Evolutionary conservation across 768 basidiomycete species (phyloP), one percentile per base, ranked within the genome.

Genomic region (Russula compacta): DNA sequence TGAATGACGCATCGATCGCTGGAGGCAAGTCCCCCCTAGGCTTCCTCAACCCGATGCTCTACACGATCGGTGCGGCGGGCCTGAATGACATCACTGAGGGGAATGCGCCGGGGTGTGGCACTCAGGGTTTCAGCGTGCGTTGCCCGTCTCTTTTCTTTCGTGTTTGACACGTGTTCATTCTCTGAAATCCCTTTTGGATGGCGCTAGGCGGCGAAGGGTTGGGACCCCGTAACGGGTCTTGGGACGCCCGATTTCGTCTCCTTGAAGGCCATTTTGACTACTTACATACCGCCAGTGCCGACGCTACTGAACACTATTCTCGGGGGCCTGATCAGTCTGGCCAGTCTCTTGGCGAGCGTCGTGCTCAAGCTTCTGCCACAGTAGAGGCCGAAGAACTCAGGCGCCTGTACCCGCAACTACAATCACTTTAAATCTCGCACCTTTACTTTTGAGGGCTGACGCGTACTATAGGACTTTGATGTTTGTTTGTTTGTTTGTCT

Each of bases 81-180:
- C 71, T 76, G 62, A 76, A 74, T 58, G 75, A 76, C 56, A 72
- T 76, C 50, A 75, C 71, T 2, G 56, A 51, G 17, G 74, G 73
- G n/a, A 72, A 68, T 55, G 72, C 73, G 60, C 73, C 74, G 0
- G 75, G 75, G 6, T 75, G 75, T 59, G 74, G 75, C 19, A 75
- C 75, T 3, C 64, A 60, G 1, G 74, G 74, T 5, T 76, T 75
- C 67, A 71, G 69, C 35, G 61, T 63, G n/a, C 12, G 61, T 60
- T 10, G 21, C 35, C 12, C 12, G n/a, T 33, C 21, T 21, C 4
- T n/a, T 32, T 48, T 24, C 17, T 33, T 19, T 48, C n/a, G 10
- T 0, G 3, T 21, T 50, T 44, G 32, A 12, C 10, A 21, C 1
- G 9, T 8, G 14, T 39, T 53, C 4, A 15, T 32, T 48, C 24